Evolutionary conservation across 2,329 filamentous ascomycete species (phyloP).

Genomic region (Colletotrichum sp.): DNA sequence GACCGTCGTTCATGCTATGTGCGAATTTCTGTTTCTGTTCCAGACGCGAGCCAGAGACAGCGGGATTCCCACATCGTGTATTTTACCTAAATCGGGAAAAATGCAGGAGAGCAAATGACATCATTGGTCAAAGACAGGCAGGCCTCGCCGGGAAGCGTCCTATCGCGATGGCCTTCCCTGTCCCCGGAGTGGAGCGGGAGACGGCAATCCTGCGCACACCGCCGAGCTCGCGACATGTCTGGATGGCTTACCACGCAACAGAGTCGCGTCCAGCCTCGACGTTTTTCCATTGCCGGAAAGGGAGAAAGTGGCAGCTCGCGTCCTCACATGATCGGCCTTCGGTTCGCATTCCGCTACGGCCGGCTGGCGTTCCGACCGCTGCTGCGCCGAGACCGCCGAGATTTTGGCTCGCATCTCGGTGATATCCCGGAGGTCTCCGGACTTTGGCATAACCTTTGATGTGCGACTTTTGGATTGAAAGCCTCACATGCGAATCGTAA

Average conservation of each 20-base stretch:
- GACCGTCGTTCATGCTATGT: not conserved
- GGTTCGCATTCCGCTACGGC: not conserved
- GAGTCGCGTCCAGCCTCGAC: not conserved
- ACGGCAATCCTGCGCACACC: not conserved
- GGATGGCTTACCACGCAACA: not conserved
- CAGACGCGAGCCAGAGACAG: not conserved
- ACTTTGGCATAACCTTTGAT: not conserved
- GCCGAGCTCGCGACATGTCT: conserved; percentile 1
- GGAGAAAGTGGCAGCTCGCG: not conserved
- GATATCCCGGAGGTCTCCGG: conserved; percentile 17
- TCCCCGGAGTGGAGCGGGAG: not conserved
- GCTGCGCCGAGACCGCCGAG: conserved; percentile 6
- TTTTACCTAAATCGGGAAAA: conserved; percentile 3
- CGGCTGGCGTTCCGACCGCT: not conserved
- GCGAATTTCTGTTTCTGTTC: not conserved
- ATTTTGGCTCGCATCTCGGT: conserved; percentile 4
- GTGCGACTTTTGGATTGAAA: not conserved
- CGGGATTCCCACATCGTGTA: not conserved
- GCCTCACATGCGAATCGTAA: not conserved
- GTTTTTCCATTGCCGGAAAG: not conserved
- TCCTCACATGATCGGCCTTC: conserved; percentile 9
- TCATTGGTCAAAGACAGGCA: conserved; percentile 1
- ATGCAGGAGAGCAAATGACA: not conserved
- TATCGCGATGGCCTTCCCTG: not conserved
- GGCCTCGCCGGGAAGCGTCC: not conserved